Percentiles rank a stretch among this genome's conserved stretches.
phyloP scores from a whole-genome alignment of 2,329 filamentous ascomycete species.

The Penicillium sp. region DNA sequence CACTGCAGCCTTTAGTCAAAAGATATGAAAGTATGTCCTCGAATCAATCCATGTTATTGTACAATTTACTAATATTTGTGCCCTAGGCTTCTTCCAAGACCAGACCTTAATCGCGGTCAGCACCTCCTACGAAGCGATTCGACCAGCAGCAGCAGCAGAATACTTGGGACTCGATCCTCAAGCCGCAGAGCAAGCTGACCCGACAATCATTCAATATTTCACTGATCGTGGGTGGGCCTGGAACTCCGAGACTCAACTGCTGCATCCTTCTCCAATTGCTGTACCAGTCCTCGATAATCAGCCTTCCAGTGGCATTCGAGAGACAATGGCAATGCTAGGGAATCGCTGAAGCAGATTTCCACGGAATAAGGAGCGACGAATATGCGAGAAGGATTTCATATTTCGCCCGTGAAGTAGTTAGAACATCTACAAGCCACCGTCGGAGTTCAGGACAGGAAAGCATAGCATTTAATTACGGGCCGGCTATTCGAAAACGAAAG shows the following conservation, averaged over 20 bases:
- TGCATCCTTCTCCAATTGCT: conserved; percentile 38
- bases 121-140: conserved; percentile 45
- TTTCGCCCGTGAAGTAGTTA: no score
- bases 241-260: conserved; percentile 38
- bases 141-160: conserved; percentile 38
- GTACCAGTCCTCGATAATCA: conserved; percentile 14
- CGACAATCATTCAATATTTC: conserved; percentile 36
- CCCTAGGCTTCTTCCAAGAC: conserved; percentile 42
- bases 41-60: no score
- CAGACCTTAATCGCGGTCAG: conserved; percentile 44
- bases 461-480: conserved; percentile 4
- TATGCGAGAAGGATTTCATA: background rate
- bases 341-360: conserved; percentile 23
- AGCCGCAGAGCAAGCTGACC: conserved; percentile 31
- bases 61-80: background rate
- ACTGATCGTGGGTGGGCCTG: conserved; percentile 44
- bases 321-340: conserved; percentile 39
- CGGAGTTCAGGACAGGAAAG: conserved; percentile 4
- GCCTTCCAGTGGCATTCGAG: conserved; percentile 34
- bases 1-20: conserved; percentile 35
- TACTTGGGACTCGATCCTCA: conserved; percentile 42
- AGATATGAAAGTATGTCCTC: conserved; percentile 40
- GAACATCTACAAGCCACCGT: conserved; percentile 7
- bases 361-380: background rate
- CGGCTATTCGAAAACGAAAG: conserved; percentile 3